These are phyloP conservation scores for Paradendryphiella salina DNA, from an alignment of 2,329 filamentous ascomycete species.

Conservation along the genomic window DNA sequence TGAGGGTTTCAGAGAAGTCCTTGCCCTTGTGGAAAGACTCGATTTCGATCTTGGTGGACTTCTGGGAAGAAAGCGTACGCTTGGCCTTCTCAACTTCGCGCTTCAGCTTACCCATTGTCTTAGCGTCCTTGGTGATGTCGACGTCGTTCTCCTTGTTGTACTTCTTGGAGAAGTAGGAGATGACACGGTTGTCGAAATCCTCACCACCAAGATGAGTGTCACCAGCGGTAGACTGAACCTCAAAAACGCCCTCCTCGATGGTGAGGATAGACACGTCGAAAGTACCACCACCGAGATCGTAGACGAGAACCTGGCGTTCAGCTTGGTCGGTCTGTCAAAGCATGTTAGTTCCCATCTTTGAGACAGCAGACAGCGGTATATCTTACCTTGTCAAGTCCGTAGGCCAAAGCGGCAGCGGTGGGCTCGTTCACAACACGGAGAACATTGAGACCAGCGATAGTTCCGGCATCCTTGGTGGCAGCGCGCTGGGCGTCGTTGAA, in stretches of 20 bases:
- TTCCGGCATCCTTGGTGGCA: conserved; percentile 92
- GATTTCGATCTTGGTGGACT: conserved; percentile 92
- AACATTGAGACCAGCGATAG: conserved; percentile 90
- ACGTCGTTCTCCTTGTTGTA: conserved; percentile 99
- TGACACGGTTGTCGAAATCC: conserved; percentile 97
- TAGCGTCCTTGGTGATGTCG: conserved; percentile 89
- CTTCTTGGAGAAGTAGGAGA: conserved; percentile 92
- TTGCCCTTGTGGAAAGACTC: conserved; percentile 96
- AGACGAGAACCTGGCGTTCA: conserved; percentile 49
- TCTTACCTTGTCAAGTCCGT: conserved; percentile 64
- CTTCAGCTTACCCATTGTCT: conserved; percentile 99
- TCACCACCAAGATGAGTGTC: conserved; percentile 98
- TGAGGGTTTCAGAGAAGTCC: conserved; percentile 97
- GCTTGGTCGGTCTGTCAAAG: conserved; percentile 36
- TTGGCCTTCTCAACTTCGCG: conserved; percentile 99
- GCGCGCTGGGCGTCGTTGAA: conserved; percentile 99
- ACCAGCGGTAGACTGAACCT: conserved; percentile 92
- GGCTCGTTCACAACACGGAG: conserved; percentile 97
- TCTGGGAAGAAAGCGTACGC: conserved; percentile 90
- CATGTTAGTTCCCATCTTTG: not conserved
- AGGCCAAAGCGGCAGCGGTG: conserved; percentile 92
- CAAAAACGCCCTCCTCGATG: conserved; percentile 89
- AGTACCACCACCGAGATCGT: conserved; percentile 51
- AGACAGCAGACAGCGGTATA: not conserved
- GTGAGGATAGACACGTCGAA: conserved; percentile 68